Conservation (phyloP, 2,329 filamentous ascomycete genomes). For the Pseudocercospora vitis region DNA sequence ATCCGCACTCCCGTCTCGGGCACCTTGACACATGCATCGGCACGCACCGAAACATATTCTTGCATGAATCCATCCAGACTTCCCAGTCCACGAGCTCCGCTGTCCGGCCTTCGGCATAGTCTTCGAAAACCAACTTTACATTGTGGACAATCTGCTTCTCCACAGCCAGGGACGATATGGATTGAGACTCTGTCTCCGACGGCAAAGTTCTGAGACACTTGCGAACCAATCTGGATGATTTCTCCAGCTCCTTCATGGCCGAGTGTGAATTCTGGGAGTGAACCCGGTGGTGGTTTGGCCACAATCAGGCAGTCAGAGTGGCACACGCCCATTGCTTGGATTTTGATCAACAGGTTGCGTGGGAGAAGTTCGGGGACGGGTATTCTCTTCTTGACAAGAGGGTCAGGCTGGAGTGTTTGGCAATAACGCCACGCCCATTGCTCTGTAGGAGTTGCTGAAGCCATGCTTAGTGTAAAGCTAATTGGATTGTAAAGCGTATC, state of each 20-base stretch:
- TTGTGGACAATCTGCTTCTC: conserved; percentile 41
- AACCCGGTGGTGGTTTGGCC: conserved; percentile 17
- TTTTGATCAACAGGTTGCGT: conserved; percentile 38
- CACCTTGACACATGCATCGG: conserved; percentile 31
- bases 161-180: conserved; percentile 41
- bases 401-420: conserved; percentile 26
- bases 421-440: conserved; percentile 14
- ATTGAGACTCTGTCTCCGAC: conserved; percentile 38
- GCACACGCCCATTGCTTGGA: conserved; percentile 40
- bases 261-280: conserved; percentile 21
- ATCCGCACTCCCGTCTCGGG: conserved; percentile 22
- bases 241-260: conserved; percentile 30
- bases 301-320: conserved; percentile 39
- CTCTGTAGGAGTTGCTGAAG: not conserved
- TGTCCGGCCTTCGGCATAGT: conserved; percentile 35
- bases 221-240: conserved; percentile 21
- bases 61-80: conserved; percentile 49
- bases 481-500: too few species aligned
- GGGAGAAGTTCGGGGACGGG: conserved; percentile 30
- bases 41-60: conserved; percentile 40
- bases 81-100: conserved; percentile 47
- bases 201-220: conserved; percentile 15
- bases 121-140: conserved; percentile 45
- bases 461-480: not conserved
- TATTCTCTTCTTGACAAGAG: conserved; percentile 35